phyloP scores from a whole-genome alignment of 1,139 yeast species.

The Saccharomyces hybrid region DNA sequence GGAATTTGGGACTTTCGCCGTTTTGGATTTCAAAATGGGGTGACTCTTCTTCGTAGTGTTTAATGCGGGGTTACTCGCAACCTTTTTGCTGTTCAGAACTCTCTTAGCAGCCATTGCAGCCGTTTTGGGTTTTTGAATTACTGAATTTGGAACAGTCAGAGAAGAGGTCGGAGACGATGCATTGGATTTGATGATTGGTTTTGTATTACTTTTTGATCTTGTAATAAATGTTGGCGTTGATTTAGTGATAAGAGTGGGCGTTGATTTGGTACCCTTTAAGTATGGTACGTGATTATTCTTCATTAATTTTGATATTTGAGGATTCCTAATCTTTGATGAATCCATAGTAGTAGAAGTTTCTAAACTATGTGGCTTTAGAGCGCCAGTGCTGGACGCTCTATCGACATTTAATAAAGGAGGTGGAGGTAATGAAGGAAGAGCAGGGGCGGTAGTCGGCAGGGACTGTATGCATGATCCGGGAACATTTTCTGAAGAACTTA shows the following conservation, averaged over 20 bases:
- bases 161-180: background rate
- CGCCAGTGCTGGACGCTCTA: background rate
- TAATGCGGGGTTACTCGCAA: background rate
- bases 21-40: background rate
- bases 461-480: background rate
- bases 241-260: constrained; percentile 2
- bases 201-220: constrained; percentile 4
- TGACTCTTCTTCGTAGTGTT: background rate
- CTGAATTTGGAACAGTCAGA: constrained; percentile 7
- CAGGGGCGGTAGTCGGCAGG: background rate
- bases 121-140: constrained; percentile 4
- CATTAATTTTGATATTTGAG: background rate
- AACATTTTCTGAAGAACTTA: background rate
- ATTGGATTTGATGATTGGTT: constrained; percentile 1
- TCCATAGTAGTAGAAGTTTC: background rate
- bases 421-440: constrained; percentile 4
- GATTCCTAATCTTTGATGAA: background rate
- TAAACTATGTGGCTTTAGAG: constrained; percentile 2
- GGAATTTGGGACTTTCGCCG: background rate
- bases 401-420: constrained; percentile 1
- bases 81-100: background rate
- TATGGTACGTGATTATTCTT: background rate
- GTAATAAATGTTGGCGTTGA: constrained; percentile 9
- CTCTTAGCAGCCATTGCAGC: constrained; percentile 1
- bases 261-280: background rate